Conservation (phyloP, 2,329 filamentous ascomycete species). For the Aureobasidium sp. region DNA sequence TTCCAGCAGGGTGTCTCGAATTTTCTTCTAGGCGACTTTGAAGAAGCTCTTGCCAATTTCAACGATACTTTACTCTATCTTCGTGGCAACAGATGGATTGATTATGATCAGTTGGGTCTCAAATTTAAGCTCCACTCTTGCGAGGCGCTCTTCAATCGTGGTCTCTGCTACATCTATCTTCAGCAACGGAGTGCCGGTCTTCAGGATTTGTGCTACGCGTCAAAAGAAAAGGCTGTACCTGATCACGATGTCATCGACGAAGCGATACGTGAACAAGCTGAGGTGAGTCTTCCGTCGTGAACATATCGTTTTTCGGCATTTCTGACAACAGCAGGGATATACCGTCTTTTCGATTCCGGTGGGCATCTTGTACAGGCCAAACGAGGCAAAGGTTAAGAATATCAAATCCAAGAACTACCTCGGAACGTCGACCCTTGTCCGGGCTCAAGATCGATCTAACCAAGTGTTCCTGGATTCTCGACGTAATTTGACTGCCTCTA, state of each 20-base stretch:
- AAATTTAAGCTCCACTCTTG: constrained; percentile 97
- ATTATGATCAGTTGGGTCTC: constrained; percentile 91
- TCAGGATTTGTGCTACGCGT: constrained; percentile 82
- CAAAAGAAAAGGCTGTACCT: constrained; percentile 90
- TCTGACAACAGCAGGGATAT: constrained; percentile 63
- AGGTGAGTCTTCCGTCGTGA: constrained; percentile 48
- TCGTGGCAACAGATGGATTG: constrained; percentile 91
- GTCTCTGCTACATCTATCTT: constrained; percentile 93
- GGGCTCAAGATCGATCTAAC: constrained; percentile 42
- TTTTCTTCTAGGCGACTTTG: constrained; percentile 92
- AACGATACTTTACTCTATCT: constrained; percentile 95
- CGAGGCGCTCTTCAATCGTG: constrained; percentile 94
- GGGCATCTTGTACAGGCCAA: constrained; percentile 88
- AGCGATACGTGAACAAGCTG: constrained; percentile 84
- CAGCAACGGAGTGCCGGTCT: constrained; percentile 85
- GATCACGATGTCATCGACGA: constrained; percentile 98
- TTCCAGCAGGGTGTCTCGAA: constrained; percentile 99
- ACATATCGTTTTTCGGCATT: not conserved
- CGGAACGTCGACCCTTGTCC: constrained; percentile 88
- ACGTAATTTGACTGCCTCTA: constrained; percentile 19
- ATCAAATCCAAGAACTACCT: constrained; percentile 96
- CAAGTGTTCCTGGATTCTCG: constrained; percentile 19
- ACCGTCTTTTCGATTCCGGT: constrained; percentile 98
- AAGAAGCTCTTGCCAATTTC: constrained; percentile 95
- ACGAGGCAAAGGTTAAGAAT: constrained; percentile 97